Evolutionary conservation across 179 eudicot species (phyloP).

Genomic region (Pouteria campechiana): DNA sequence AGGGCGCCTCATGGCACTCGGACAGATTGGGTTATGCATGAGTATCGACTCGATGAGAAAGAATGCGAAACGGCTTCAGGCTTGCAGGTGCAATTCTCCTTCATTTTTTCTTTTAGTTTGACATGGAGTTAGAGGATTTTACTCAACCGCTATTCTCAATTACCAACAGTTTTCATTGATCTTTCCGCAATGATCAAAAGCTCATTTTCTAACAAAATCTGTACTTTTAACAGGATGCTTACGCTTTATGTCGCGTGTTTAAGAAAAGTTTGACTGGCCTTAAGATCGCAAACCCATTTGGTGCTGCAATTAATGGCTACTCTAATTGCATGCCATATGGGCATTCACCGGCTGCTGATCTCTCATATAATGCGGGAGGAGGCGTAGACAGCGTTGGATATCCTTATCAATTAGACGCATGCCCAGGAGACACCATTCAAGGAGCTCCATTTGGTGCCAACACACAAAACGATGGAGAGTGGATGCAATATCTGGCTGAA

Average conservation of each 20-base stretch:
- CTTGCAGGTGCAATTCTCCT: constrained; percentile 37
- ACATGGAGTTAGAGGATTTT: background rate
- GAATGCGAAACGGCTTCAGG: constrained; percentile 66
- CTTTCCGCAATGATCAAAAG: background rate
- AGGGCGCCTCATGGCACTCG: constrained; percentile 84
- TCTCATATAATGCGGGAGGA: constrained; percentile 48
- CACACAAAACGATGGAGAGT: constrained; percentile 34
- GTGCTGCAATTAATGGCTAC: constrained; percentile 18
- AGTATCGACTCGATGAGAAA: constrained; percentile 69
- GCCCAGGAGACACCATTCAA: constrained; percentile 19
- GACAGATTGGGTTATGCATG: constrained; percentile 92
- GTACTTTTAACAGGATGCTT: constrained; percentile 86
- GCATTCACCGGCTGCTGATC: constrained; percentile 39
- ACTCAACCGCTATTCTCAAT: background rate
- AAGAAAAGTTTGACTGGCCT: constrained; percentile 39
- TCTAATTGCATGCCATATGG: constrained; percentile 34
- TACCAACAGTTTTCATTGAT: background rate
- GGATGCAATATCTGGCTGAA: constrained; percentile 82
- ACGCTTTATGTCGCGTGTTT: constrained; percentile 77
- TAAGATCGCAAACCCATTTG: constrained; percentile 22
- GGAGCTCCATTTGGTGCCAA: constrained; percentile 10
- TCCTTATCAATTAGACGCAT: constrained; percentile 24
- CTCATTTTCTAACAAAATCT: background rate
- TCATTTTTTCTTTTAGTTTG: background rate
- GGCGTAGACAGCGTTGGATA: constrained; percentile 36